A percentile compares a stretch with the other conserved stretches of the same genome.
phyloP scores from a whole-genome alignment of 768 basidiomycete species.

The Lentinula edodes region DNA sequence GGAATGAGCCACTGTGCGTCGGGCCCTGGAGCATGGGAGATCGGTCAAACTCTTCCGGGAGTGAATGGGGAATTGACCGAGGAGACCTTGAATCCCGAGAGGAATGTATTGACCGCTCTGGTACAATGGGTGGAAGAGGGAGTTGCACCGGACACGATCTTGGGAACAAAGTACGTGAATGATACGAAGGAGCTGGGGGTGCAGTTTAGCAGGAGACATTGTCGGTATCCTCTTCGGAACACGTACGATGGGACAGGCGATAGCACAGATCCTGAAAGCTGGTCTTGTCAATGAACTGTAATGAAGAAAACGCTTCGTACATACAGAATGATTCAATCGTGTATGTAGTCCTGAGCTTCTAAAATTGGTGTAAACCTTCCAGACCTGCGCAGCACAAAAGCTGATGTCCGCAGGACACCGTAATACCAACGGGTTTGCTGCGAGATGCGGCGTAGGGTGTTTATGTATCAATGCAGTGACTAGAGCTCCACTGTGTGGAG shows the following conservation, averaged over 20 bases:
- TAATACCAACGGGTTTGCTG: background rate
- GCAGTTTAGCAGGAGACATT: background rate
- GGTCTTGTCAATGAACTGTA: background rate
- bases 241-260: background rate
- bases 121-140: conserved; percentile 6
- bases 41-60: conserved; percentile 10
- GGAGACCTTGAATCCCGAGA: background rate
- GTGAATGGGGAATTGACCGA: background rate
- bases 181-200: background rate
- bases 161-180: background rate
- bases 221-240: background rate
- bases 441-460: background rate
- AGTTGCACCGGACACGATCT: background rate
- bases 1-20: conserved; percentile 16
- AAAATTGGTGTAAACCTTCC: too few relatives aligned
- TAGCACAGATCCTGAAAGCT: background rate
- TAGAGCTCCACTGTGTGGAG: background rate
- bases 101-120: background rate
- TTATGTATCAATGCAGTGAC: background rate
- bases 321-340: too few relatives aligned
- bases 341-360: too few relatives aligned
- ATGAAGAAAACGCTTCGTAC: too few relatives aligned
- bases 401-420: too few relatives aligned
- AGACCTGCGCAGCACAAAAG: too few relatives aligned
- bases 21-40: conserved; percentile 12